Percentiles rank a stretch among this genome's conserved stretches.
Conservation (phyloP, 2,329 filamentous ascomycete species). For the Talaromyces marneffei region DNA sequence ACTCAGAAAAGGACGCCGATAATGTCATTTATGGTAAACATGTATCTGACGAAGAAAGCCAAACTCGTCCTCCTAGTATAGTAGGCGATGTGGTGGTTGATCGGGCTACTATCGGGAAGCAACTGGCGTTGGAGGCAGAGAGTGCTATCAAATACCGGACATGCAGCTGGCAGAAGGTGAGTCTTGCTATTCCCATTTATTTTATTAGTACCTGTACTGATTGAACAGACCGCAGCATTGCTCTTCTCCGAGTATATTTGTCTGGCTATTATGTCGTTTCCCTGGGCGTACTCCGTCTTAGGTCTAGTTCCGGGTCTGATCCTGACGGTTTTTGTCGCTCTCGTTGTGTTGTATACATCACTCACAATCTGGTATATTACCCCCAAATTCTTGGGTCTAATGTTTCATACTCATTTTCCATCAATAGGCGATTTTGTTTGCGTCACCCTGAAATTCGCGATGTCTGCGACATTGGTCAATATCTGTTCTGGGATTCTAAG, state of each 20-base stretch:
- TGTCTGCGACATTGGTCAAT: constrained; percentile 92
- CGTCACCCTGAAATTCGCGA: constrained; percentile 86
- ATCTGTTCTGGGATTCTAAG: constrained; percentile 79
- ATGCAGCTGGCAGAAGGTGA: constrained; percentile 84
- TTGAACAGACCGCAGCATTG: constrained; percentile 66
- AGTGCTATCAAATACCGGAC: constrained; percentile 86
- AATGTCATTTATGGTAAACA: constrained; percentile 18
- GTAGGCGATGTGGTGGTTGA: constrained; percentile 30
- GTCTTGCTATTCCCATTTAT: constrained; percentile 16
- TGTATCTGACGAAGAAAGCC: constrained; percentile 23
- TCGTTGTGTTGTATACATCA: constrained; percentile 76
- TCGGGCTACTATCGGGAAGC: constrained; percentile 52
- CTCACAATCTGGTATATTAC: constrained; percentile 54
- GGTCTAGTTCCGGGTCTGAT: constrained; percentile 84
- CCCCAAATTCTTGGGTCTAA: too few species aligned
- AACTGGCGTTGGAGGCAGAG: constrained; percentile 69
- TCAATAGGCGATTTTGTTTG: constrained; percentile 76
- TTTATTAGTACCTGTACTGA: neutral
- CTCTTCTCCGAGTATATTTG: constrained; percentile 96
- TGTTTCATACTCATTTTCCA: neutral
- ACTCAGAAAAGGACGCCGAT: constrained; percentile 13
- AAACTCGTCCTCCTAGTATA: constrained; percentile 18
- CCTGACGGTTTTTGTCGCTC: constrained; percentile 71
- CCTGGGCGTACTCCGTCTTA: constrained; percentile 82
- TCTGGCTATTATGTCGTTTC: constrained; percentile 89